Base-by-base conservation (phyloP, 2,329 filamentous ascomycete genomes). In the Albifimbria verrucaria region DNA sequence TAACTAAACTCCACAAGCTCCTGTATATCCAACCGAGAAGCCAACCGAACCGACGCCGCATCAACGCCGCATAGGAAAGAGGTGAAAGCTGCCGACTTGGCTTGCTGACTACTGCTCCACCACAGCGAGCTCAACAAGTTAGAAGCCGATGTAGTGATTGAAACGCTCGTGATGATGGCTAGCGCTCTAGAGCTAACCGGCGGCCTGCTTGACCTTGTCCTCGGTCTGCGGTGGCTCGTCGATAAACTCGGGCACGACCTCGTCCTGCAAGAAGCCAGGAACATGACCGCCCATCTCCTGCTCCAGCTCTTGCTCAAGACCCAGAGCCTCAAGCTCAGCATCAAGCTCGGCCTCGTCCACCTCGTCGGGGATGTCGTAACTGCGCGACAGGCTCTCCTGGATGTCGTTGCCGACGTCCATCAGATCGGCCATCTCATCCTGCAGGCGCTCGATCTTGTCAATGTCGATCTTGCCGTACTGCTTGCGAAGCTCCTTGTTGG, bases 321-420 rank as follows among this genome's bases (percentile, higher is more conserved):
- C 93, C 32, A 99, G 73, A 7, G 94, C 92, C 77, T 99, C 94
- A 49, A 99, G 75, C 78, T 99, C 94, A 4, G 94, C 94, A 75
- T 99, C 94, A 56, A 99, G 74, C 76, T 99, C 94, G 2, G 89
- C 86, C 82, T 99, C 94, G 69, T 97, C 93, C 21, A 99, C 92
- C 70, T 97, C 94, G 65, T 99, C 94, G 0, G 94, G 94, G 32
- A 99, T 82, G 68, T 97, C 93, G 71, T 99, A 99, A 61, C 89
- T 90, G 58, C 94, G 76, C 55, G 89, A 88, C 53, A 99, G 88
- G 60, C 89, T 92, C 75, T 97, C 94, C 74, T 99, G 92, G 55
- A 99, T 99, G 72, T 99, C 94, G 72, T 97, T 97, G 3, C 94
- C 93, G 56, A 97, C 87, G 67, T 99, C 94, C 84, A 99, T 90